Conservation (phyloP, 1,139 yeast species). For the Lodderomyces metapsilosis region DNA sequence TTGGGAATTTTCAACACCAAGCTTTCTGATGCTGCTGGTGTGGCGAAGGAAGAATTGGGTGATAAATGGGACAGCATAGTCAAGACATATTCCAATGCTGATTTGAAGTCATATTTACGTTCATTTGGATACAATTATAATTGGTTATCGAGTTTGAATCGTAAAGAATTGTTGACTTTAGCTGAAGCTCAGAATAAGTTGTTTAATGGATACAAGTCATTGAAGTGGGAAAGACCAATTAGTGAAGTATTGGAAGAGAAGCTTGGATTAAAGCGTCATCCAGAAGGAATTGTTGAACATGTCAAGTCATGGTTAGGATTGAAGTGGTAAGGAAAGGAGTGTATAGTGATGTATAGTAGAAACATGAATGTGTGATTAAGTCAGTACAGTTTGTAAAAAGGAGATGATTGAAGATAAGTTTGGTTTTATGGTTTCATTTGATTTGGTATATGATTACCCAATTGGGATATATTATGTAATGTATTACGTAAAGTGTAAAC, state of each 20-base stretch:
- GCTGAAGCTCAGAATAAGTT: conserved; percentile 46
- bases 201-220: conserved; percentile 20
- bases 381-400: too few relatives aligned
- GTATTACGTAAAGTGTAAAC: conserved; percentile 6
- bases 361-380: background rate
- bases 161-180: conserved; percentile 43
- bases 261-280: conserved; percentile 19
- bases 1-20: conserved; percentile 11
- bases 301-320: conserved; percentile 9
- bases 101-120: conserved; percentile 50
- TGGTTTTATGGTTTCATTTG: too few relatives aligned
- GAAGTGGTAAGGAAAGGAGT: conserved; percentile 4
- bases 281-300: conserved; percentile 7
- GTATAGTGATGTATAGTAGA: background rate
- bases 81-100: conserved; percentile 50
- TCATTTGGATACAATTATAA: conserved; percentile 47
- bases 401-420: too few relatives aligned
- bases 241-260: conserved; percentile 19
- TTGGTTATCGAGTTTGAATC: conserved; percentile 33
- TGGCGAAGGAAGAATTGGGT: conserved; percentile 38
- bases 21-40: conserved; percentile 13
- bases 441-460: background rate
- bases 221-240: conserved; percentile 25
- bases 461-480: conserved; percentile 2
- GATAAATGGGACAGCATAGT: conserved; percentile 16